These are phyloP conservation scores for Colletotrichum navitas DNA, from an alignment of 2,329 filamentous ascomycete genomes.

Conservation along the genomic window DNA sequence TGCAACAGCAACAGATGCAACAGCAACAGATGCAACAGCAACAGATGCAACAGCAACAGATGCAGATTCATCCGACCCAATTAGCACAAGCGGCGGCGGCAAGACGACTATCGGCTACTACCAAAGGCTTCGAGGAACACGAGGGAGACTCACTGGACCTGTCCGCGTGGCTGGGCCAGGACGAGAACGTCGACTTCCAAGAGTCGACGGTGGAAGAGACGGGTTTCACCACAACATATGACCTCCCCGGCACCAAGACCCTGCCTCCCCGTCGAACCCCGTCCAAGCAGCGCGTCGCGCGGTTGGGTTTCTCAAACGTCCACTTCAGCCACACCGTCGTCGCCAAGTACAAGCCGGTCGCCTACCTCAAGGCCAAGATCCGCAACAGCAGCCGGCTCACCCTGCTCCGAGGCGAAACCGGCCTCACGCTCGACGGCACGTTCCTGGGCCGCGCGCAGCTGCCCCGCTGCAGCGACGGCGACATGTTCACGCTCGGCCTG, in stretches of 20 bases:
- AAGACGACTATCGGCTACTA: not conserved
- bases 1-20: no score
- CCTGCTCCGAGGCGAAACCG: constrained; percentile 66
- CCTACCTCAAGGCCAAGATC: constrained; percentile 70
- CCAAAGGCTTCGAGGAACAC: no score
- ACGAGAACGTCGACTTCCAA: constrained; percentile 57
- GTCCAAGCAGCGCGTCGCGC: constrained; percentile 71
- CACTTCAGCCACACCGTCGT: constrained; percentile 69
- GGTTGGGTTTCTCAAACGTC: constrained; percentile 64
- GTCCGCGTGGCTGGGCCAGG: constrained; percentile 14
- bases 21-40: no score
- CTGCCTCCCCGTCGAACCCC: constrained; percentile 63
- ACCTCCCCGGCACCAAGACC: constrained; percentile 69
- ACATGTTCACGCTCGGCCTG: constrained; percentile 65
- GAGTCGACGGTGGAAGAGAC: constrained; percentile 70
- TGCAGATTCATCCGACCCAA: not conserved
- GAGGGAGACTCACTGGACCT: not conserved
- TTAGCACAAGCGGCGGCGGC: not conserved
- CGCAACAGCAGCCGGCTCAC: constrained; percentile 68
- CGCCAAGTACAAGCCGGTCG: constrained; percentile 70
- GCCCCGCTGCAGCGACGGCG: constrained; percentile 67
- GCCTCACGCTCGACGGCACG: constrained; percentile 72
- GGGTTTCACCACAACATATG: constrained; percentile 71
- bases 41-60: not conserved
- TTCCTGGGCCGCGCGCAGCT: constrained; percentile 70